Evolutionary conservation across 2,329 filamentous ascomycete genomes (phyloP).

Genomic region (Fusarium acutatum): DNA sequence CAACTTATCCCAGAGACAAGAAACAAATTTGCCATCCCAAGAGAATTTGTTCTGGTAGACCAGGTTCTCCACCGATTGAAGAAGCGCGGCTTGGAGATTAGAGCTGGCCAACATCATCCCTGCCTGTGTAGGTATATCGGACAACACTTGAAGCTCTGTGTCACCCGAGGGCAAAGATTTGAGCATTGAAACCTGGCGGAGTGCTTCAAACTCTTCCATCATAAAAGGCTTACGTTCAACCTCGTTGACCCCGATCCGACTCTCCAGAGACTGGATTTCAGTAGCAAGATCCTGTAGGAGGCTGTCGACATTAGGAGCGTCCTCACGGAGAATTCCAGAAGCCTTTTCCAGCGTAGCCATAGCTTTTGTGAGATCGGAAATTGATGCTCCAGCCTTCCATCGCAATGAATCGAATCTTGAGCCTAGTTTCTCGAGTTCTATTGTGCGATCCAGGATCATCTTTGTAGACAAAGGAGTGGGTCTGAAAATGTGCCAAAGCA

Average conservation of each 20-base stretch:
- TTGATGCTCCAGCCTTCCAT: conserved; percentile 64
- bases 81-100: conserved; percentile 48
- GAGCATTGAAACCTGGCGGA: conserved; percentile 62
- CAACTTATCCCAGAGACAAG: conserved; percentile 64
- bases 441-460: conserved; percentile 55
- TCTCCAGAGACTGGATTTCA: conserved; percentile 63
- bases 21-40: conserved; percentile 53
- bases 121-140: conserved; percentile 50
- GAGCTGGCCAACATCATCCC: conserved; percentile 47
- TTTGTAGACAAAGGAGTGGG: conserved; percentile 65
- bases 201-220: conserved; percentile 62
- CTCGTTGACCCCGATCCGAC: conserved; percentile 53
- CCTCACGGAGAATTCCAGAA: conserved; percentile 61
- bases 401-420: conserved; percentile 67
- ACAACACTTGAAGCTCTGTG: conserved; percentile 58
- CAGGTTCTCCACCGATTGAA: conserved; percentile 60
- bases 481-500: conserved; percentile 77
- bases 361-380: conserved; percentile 62
- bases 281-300: conserved; percentile 59
- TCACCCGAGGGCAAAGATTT: conserved; percentile 33
- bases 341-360: conserved; percentile 64
- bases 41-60: conserved; percentile 49
- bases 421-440: conserved; percentile 65
- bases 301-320: conserved; percentile 51
- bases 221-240: conserved; percentile 59